These are phyloP conservation scores for Mortierella sp. DNA, from an alignment of 371 early-diverging fungal species.

Conservation along the genomic window DNA sequence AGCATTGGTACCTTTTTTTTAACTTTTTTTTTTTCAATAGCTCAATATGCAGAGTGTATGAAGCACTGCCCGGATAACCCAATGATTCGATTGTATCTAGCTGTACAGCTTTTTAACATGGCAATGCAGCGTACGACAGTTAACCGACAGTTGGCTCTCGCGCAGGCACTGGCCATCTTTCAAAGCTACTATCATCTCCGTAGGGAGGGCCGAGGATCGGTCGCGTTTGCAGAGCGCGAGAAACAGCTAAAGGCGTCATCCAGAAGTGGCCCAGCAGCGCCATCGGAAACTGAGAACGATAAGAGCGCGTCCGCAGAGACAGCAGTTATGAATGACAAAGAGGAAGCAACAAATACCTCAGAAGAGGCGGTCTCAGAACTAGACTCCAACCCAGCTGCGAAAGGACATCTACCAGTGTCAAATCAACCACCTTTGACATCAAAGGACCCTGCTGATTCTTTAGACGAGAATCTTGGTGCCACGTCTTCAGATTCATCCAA, in stretches of 20 bases:
- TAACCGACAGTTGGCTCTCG: conserved; percentile 66
- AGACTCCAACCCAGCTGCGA: too few relatives aligned
- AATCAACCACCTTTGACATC: too few relatives aligned
- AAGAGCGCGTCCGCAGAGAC: conserved; percentile 2
- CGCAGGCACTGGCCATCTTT: conserved; percentile 75
- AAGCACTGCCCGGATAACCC: conserved; percentile 69
- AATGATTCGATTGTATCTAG: conserved; percentile 70
- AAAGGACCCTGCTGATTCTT: too few relatives aligned
- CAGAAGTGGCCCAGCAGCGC: background rate
- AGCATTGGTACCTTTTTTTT: background rate
- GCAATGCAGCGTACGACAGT: conserved; percentile 75
- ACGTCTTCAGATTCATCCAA: background rate
- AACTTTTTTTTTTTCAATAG: conserved; percentile 44
- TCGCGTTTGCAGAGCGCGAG: conserved; percentile 29
- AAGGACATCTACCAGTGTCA: too few relatives aligned
- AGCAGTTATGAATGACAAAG: too few relatives aligned
- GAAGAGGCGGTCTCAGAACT: too few relatives aligned
- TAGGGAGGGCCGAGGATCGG: conserved; percentile 35
- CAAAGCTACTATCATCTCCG: conserved; percentile 70
- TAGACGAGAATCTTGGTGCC: too few relatives aligned
- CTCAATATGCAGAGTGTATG: conserved; percentile 71
- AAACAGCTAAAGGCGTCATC: conserved; percentile 24
- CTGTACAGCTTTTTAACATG: conserved; percentile 69
- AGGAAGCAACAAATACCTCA: too few relatives aligned
- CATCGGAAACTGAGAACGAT: conserved; percentile 14